A percentile compares a stretch with the other conserved stretches of the same genome.
phyloP scores from a whole-genome alignment of 2,329 filamentous ascomycete species.

The Dactylonectria estremocensis region DNA sequence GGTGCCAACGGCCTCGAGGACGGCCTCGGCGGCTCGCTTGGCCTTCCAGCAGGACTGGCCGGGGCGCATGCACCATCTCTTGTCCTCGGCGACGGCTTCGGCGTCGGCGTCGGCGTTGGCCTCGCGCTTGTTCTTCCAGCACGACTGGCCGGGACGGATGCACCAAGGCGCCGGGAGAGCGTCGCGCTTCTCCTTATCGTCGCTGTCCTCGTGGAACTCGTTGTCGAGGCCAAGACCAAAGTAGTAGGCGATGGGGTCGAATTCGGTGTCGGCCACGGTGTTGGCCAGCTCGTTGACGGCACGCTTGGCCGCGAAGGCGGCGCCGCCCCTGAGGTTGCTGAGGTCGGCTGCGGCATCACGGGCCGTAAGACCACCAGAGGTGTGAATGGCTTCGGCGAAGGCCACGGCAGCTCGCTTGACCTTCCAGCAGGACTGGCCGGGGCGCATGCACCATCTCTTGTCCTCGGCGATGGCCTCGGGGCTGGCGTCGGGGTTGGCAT shows the following conservation, averaged over 20 bases:
- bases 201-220: slow-evolving; percentile 41
- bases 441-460: slow-evolving; percentile 53
- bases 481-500: slow-evolving; percentile 51
- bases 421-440: slow-evolving; percentile 60
- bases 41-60: slow-evolving; percentile 58
- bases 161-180: slow-evolving; percentile 52
- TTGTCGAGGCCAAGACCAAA: slow-evolving; percentile 48
- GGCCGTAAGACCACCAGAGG: slow-evolving; percentile 44
- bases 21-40: slow-evolving; percentile 49
- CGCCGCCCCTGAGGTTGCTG: slow-evolving; percentile 54
- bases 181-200: slow-evolving; percentile 40
- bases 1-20: slow-evolving; percentile 46
- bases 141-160: slow-evolving; percentile 56
- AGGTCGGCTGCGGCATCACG: slow-evolving; percentile 47
- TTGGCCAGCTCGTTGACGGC: slow-evolving; percentile 57
- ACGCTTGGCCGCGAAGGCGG: slow-evolving; percentile 57
- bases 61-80: slow-evolving; percentile 48
- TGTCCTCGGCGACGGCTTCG: slow-evolving; percentile 49
- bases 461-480: slow-evolving; percentile 50
- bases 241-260: slow-evolving; percentile 53
- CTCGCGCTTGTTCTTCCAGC: slow-evolving; percentile 54
- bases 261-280: slow-evolving; percentile 51
- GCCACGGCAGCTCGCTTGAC: slow-evolving; percentile 59
- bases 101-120: slow-evolving; percentile 53
- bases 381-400: slow-evolving; percentile 49